Evolutionary conservation across 495 filamentous ascomycete species (phyloP), one percentile per base, ranked within the genome.

Genomic region (Emericellopsis terricola): DNA sequence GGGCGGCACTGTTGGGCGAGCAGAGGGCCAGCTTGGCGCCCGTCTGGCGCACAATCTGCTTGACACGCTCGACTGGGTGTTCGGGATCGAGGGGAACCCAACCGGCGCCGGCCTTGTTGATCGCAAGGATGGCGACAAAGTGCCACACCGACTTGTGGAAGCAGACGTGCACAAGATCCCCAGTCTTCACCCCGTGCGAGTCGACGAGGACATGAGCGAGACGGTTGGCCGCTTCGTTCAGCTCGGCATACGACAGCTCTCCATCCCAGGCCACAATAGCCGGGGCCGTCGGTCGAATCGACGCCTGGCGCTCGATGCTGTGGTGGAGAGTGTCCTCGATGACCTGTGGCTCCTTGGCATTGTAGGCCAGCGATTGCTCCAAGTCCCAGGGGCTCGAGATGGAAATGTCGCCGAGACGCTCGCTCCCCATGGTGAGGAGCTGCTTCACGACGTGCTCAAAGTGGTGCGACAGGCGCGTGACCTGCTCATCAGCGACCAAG

Each of bases 251-350:
- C 0, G 57, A 61, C 23, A 70, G 38, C 14, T 33, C 56, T 14
- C 62, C 65, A 53, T 71, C 66, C 65, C 66, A 69, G 23, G 31
- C 10, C 1, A 13, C 10, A 16, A 39, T 35, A n/a, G 37, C 37
- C 21, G 14, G 15, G 15, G 34, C 34, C n/a, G n/a, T n/a, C n/a
- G n/a, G n/a, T n/a, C n/a, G n/a, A n/a, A n/a, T n/a, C 7, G 23
- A 19, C 8, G 24, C 14, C 26, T 36, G 23, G 8, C 28, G 24
- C 5, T 19, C 9, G 9, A 36, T 36, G 26, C 19, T 10, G 17
- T 36, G 19, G 17, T 36, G 34, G 8, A 36, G 11, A 14, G 17
- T 24, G 7, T 16, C 23, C 3, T 30, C 19, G n/a, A 36, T 20
- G 3, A 33, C 8, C 3, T 20, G n/a, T 14, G 31, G 31, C 6